Evolutionary conservation across 495 filamentous ascomycete genomes (phyloP).

Genomic region (Hypoxylon crocopeplum): DNA sequence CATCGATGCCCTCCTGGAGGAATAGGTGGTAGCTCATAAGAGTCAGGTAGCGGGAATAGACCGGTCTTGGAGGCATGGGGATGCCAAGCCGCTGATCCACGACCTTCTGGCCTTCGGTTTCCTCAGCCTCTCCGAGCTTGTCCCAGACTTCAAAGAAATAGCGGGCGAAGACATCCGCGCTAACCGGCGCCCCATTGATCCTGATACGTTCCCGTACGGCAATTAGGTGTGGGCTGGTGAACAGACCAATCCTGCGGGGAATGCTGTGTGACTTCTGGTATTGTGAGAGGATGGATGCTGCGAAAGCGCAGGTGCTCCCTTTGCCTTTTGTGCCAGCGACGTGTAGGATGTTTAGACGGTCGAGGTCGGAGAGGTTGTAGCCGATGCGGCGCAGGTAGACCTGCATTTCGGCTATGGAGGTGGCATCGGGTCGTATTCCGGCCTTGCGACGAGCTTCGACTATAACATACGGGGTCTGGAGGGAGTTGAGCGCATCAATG

Average conservation of each 20-base stretch:
- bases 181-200: slow-evolving; percentile 77
- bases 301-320: slow-evolving; percentile 78
- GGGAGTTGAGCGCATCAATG: slow-evolving; percentile 82
- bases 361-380: slow-evolving; percentile 76
- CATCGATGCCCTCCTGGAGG: slow-evolving; percentile 77
- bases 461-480: slow-evolving; percentile 84
- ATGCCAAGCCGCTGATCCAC: slow-evolving; percentile 36
- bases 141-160: slow-evolving; percentile 95
- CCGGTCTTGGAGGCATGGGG: slow-evolving; percentile 66
- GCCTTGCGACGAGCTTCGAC: slow-evolving; percentile 77
- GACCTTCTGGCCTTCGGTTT: slow-evolving; percentile 27
- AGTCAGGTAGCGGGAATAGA: slow-evolving; percentile 90
- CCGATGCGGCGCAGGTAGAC: slow-evolving; percentile 79
- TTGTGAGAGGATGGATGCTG: slow-evolving; percentile 59
- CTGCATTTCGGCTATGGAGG: slow-evolving; percentile 76
- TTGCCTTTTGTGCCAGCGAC: slow-evolving; percentile 95
- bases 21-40: slow-evolving; percentile 91
- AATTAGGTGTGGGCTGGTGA: slow-evolving; percentile 87
- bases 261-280: slow-evolving; percentile 43
- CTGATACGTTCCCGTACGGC: slow-evolving; percentile 88
- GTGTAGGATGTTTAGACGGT: slow-evolving; percentile 77
- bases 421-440: slow-evolving; percentile 69
- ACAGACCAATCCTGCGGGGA: slow-evolving; percentile 73
- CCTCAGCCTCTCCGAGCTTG: slow-evolving; percentile 60
- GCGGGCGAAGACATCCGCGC: slow-evolving; percentile 75